Conservation (phyloP, 495 filamentous ascomycete genomes). For the Xylaria castorea region DNA sequence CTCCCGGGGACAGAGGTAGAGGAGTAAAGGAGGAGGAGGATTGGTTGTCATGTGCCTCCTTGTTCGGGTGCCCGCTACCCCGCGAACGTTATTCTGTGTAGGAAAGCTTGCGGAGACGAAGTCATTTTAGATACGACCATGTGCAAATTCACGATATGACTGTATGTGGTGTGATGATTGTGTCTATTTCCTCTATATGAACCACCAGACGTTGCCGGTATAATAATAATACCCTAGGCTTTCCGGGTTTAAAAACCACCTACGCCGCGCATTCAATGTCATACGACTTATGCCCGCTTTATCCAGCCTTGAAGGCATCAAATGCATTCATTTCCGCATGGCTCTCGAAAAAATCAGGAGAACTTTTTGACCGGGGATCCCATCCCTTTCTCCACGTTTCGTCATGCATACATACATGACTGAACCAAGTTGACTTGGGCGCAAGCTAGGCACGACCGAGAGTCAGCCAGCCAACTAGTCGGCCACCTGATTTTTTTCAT, state of each 20-base stretch:
- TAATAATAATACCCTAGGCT: neutral
- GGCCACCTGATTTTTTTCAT: neutral
- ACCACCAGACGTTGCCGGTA: neutral
- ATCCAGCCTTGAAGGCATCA: slow-evolving; percentile 6
- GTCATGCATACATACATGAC: slow-evolving; percentile 23
- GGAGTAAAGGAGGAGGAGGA: neutral
- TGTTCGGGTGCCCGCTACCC: neutral
- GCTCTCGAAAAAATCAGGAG: slow-evolving; percentile 9
- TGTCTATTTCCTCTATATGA: slow-evolving; percentile 25
- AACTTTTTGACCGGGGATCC: slow-evolving; percentile 10
- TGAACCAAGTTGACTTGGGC: slow-evolving; percentile 5
- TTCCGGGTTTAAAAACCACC: slow-evolving; percentile 4
- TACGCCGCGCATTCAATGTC: slow-evolving; percentile 16
- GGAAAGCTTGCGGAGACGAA: neutral
- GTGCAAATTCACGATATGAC: neutral
- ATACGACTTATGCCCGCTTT: neutral
- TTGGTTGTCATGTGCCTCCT: neutral
- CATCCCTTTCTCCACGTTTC: slow-evolving; percentile 20
- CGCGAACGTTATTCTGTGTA: neutral
- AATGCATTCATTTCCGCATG: neutral
- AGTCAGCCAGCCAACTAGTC: neutral
- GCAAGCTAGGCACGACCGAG: neutral
- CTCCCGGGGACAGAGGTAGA: neutral
- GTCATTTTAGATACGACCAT: neutral
- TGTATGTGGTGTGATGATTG: neutral